A percentile compares a stretch with the other conserved stretches of the same genome.
These are phyloP conservation scores for Drechmeria coniospora DNA, from an alignment of 2,329 filamentous ascomycete species.

Conservation along the genomic window DNA sequence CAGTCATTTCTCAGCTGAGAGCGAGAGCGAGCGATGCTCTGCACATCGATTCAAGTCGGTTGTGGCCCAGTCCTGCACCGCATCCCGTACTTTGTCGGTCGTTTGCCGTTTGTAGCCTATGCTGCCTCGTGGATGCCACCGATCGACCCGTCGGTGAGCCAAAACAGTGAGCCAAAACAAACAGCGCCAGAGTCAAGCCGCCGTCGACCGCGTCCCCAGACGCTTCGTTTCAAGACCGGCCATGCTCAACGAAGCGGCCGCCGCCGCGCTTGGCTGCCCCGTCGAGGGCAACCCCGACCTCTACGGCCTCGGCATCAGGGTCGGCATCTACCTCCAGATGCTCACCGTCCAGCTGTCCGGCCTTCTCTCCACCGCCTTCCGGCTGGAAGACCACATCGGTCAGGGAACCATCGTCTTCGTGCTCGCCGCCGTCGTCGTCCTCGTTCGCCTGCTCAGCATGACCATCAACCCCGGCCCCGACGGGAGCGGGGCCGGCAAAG, in stretches of 20 bases:
- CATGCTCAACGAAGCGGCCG: neutral
- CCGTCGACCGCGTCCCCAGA: neutral
- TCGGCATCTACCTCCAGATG: conserved; percentile 14
- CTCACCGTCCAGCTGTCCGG: conserved; percentile 10
- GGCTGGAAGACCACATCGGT: conserved; percentile 8
- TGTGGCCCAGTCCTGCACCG: no score
- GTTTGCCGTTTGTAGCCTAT: no score
- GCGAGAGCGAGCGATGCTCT: no score
- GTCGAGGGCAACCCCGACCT: conserved; percentile 11
- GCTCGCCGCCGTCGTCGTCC: conserved; percentile 8
- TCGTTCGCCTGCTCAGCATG: conserved; percentile 5
- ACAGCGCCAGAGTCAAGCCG: neutral
- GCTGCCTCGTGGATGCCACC: no score
- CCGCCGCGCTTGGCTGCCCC: conserved; percentile 4
- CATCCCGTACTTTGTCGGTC: no score
- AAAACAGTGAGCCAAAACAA: no score
- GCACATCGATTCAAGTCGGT: no score
- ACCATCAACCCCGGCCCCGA: neutral
- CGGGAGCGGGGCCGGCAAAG: neutral
- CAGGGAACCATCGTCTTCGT: conserved; percentile 11
- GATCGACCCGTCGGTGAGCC: no score
- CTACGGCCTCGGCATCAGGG: conserved; percentile 13
- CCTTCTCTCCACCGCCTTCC: conserved; percentile 6
- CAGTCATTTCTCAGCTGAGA: no score
- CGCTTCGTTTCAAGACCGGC: neutral